Evolutionary conservation across 768 basidiomycete species (phyloP), one percentile per base, ranked within the genome.

Genomic region (Lactarius tabidus): DNA sequence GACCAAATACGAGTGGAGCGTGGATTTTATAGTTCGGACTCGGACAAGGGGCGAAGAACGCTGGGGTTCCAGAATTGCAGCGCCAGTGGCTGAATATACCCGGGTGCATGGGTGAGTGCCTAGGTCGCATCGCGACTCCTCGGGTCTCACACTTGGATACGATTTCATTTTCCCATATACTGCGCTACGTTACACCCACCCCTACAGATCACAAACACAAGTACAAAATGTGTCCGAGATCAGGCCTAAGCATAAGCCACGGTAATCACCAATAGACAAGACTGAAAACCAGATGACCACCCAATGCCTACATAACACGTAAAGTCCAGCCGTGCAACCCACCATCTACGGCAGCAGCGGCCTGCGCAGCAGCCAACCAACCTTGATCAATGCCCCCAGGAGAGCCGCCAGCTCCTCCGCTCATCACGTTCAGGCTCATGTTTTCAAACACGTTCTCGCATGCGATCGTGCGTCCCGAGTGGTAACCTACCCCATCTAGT

Each of bases 401-500:
- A 57, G 77, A 75, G 2, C 81, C 79, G 52, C 78, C 79, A 57
- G 82, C 75, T 54, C 81, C 72, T 23, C 74, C 68, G 26, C 66
- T 74, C 71, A 86, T 81, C 29, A 76, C 79, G 36, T 80, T 79
- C 57, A 91, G 78, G 71, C 89, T 87, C 76, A 91, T 82, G 18
- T 79, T 75, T 71, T 87, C 85, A 75, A 91, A 90, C 20, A 90
- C 83, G 71, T 90, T 90, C 73, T 93, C 91, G 72, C 89, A 90
- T 20, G 90, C 83, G 64, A 94, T 85, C 51, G 88, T 90, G 67
- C 91, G 84, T 41, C 91, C 91, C 26, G 93, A 93, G 73, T 93
- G 90, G 74, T 93, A 94, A 5, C 92, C 92, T 35, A 93, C 86
- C n/a, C 93, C 91, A 70, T 94, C 92, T 48, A 79, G 83, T 18